Base-by-base conservation (phyloP, 169 alveolate genomes). In the Plasmodium sp. region DNA sequence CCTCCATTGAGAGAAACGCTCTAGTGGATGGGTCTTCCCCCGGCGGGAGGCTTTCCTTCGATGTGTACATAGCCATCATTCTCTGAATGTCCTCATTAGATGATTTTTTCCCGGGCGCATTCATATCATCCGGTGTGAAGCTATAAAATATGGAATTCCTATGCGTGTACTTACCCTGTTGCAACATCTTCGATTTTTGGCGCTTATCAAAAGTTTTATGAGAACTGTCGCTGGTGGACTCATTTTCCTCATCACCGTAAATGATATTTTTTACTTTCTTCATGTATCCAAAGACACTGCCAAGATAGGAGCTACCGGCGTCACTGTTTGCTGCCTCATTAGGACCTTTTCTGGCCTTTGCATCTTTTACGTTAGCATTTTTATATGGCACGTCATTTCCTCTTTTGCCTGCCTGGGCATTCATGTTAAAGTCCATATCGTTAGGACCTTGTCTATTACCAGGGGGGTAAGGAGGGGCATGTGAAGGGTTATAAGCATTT, bases 231-330 rank as follows among this genome's bases (percentile, higher is more conserved):
- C 54, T 31, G 39, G 54, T 6, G 43, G 84, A 48, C 9, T 1
- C 34, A 79, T 18, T 41, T 79, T 79, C 67, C 3, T 33, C 67
- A 41, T 79, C 84, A 14, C 41, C 67, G 31, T 12, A 79, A 79
- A 79, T 36, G 27, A 79, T 43, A 31, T 79, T 48, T 79, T 79
- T 79, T 43, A 79, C 45, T 43, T 79, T 79, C 5, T 18, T 79
- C 39, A 79, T 36, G 54, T 79, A 79, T 79, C 84, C 84, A 36
- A 79, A 79, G 54, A 79, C 84, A 34, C 22, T 48, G 39, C 9
- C 48, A 6, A 79, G 12, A 43, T 79, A 79, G 72, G 84, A 79
- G n/a, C 0, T 43, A 81, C 27, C 34, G 18, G 41, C 2, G 22
- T 81, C 83, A 74, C 14, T 12, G 12, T 14, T 74, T 1, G 2